phyloP scores from a whole-genome alignment of 805 yeast species.

The Kazachstania psychrophila region DNA sequence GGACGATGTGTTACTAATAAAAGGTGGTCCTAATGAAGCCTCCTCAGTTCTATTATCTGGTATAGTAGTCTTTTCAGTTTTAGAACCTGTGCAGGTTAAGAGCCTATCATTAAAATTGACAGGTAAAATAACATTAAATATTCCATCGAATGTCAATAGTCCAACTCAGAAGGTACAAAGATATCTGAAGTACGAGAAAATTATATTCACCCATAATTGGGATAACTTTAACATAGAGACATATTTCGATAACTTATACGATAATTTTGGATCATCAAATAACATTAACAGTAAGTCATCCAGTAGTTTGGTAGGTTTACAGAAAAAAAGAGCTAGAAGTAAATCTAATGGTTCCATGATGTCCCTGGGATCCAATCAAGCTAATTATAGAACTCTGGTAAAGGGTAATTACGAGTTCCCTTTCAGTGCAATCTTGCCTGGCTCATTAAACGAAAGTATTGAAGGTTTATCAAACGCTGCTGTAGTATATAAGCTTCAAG shows the following conservation, averaged over 20 bases:
- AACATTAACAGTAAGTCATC: conserved; percentile 14
- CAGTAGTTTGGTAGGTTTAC: conserved; percentile 16
- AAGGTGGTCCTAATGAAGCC: conserved; percentile 73
- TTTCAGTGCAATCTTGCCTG: conserved; percentile 75
- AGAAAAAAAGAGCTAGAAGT: conserved; percentile 8
- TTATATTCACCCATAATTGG: conserved; percentile 71
- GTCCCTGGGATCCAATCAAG: conserved; percentile 22
- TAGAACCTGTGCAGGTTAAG: conserved; percentile 65
- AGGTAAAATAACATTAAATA: conserved; percentile 56
- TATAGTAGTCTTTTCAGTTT: conserved; percentile 62
- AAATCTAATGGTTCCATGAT: conserved; percentile 25
- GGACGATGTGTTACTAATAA: conserved; percentile 62
- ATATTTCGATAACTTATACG: conserved; percentile 25
- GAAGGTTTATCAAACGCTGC: conserved; percentile 84
- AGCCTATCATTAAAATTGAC: conserved; percentile 52
- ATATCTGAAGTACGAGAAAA: conserved; percentile 48
- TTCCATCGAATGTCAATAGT: conserved; percentile 38
- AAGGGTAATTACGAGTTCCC: conserved; percentile 89
- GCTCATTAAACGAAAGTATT: conserved; percentile 73
- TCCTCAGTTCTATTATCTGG: conserved; percentile 70
- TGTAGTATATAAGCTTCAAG: conserved; percentile 62
- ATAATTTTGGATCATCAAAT: conserved; percentile 12
- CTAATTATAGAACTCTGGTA: conserved; percentile 35
- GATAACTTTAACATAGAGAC: conserved; percentile 51
- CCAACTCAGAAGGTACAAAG: conserved; percentile 37